Conservation (phyloP, 2,329 filamentous ascomycete species). For the Huntiella bhutanensis region DNA sequence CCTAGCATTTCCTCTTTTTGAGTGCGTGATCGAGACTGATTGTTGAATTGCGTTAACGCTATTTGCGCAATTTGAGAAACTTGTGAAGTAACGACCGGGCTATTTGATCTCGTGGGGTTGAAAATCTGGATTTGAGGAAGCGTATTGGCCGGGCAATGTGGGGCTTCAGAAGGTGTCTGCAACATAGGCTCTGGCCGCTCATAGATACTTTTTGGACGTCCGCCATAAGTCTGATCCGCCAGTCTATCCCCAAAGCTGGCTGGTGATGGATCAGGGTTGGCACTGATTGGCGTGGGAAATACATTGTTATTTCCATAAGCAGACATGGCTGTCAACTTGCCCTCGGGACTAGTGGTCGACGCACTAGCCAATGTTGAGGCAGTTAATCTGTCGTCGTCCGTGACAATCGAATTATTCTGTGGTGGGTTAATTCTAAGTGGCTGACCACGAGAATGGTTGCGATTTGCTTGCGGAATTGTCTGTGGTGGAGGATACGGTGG, state of each 20-base stretch:
- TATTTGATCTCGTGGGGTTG: conserved; percentile 30
- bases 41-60: conserved; percentile 31
- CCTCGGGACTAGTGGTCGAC: conserved; percentile 38
- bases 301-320: conserved; percentile 30
- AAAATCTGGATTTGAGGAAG: conserved; percentile 40
- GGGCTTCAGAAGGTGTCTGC: not conserved
- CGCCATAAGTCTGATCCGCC: conserved; percentile 37
- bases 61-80: conserved; percentile 28
- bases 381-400: conserved; percentile 40
- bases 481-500: conserved; percentile 24
- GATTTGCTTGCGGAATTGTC: conserved; percentile 35
- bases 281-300: conserved; percentile 45
- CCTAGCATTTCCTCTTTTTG: conserved; percentile 85
- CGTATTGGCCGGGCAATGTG: conserved; percentile 18
- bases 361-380: conserved; percentile 40
- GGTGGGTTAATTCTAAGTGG: conserved; percentile 43
- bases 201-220: conserved; percentile 38
- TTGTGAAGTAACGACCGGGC: conserved; percentile 23
- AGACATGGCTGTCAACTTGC: conserved; percentile 40
- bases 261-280: conserved; percentile 25
- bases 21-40: conserved; percentile 24
- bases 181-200: conserved; percentile 33
- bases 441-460: conserved; percentile 40
- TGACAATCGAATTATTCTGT: conserved; percentile 32
- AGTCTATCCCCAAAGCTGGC: conserved; percentile 28